Base-by-base conservation (phyloP, 495 filamentous ascomycete genomes). In the Darksidea phi region DNA sequence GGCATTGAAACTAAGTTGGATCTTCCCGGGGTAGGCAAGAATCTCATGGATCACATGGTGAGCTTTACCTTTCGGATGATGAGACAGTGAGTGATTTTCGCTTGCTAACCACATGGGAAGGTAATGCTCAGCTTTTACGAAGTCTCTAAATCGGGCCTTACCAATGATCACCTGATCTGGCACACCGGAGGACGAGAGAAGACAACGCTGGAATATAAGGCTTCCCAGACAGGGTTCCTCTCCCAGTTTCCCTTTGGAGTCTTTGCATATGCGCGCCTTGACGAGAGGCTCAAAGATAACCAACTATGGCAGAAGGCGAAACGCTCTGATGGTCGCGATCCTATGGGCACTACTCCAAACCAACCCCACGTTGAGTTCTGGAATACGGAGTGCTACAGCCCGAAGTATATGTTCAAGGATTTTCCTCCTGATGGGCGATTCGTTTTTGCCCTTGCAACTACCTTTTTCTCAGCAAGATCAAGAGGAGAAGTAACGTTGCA, bases 401-500 rank as follows among this genome's bases (percentile, higher is more conserved):
- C 49, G 38, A 24, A 36, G 23, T 24, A 54, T 8, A 23, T 13
- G 17, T 54, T 23, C 38, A 41, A 13, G 18, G 38, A 62, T 24
- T 32, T 52, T 7, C 59, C 59, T 15, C 28, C 26, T 2, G 51
- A 59, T 12, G 36, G 36, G 1, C 6, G 26, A 4, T 1, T 68
- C 76, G 65, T 67, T 41, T 61, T 79, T 26, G 60, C 70, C 54
- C 75, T 73, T 57, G 55, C 54, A 54, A 24, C 72, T 42, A 28
- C 41, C 74, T 23, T 63, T 67, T 34, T 60, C 55, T 26, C 48
- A 66, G 74, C 45, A 74, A 72, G 59, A 56, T 76, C 48, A 71
- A 67, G 67, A 3, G 86, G 86, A 23, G 72, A 75, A 17, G 79
- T 86, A 0, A 75, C 66, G 0, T 73, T 89, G 26, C 75, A 78